These are phyloP conservation scores for Penicillium sclerotiorum DNA, from an alignment of 2,329 filamentous ascomycete species.

Conservation along the genomic window DNA sequence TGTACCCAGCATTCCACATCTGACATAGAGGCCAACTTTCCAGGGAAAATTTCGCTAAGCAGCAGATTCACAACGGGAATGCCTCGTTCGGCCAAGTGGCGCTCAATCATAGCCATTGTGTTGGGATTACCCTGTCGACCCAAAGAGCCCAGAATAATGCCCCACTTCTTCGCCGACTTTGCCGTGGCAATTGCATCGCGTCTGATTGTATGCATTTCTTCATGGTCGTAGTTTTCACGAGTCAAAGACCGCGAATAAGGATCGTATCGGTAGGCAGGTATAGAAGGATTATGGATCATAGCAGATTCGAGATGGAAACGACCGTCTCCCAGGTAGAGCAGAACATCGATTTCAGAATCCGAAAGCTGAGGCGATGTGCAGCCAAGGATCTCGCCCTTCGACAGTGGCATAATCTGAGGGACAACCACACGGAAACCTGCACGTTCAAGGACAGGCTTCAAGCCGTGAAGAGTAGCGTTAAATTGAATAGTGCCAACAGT, in stretches of 20 bases:
- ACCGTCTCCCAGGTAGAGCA: slow-evolving; percentile 89
- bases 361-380: slow-evolving; percentile 84
- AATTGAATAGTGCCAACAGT: slow-evolving; percentile 98
- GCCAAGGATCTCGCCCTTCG: slow-evolving; percentile 94
- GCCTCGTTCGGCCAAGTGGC: slow-evolving; percentile 67
- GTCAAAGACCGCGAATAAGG: slow-evolving; percentile 92
- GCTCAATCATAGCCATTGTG: slow-evolving; percentile 84
- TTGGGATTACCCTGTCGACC: slow-evolving; percentile 95
- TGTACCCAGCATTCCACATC: slow-evolving; percentile 99
- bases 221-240: slow-evolving; percentile 86
- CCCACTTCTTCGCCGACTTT: slow-evolving; percentile 82
- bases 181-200: slow-evolving; percentile 75
- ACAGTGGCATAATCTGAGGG: slow-evolving; percentile 89
- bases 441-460: slow-evolving; percentile 73
- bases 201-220: slow-evolving; percentile 83
- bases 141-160: slow-evolving; percentile 87
- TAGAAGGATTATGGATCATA: slow-evolving; percentile 95
- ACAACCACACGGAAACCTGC: slow-evolving; percentile 85
- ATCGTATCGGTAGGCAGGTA: slow-evolving; percentile 94
- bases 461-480: slow-evolving; percentile 92
- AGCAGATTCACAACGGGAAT: slow-evolving; percentile 84
- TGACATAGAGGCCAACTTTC: slow-evolving; percentile 87
- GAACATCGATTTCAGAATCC: slow-evolving; percentile 66
- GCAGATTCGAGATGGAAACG: slow-evolving; percentile 96
- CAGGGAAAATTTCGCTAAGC: slow-evolving; percentile 93